A percentile compares a stretch with the other conserved stretches of the same genome.
phyloP scores from a whole-genome alignment of 202 grass and related monocot genomes.

The Setaria viridis region DNA sequence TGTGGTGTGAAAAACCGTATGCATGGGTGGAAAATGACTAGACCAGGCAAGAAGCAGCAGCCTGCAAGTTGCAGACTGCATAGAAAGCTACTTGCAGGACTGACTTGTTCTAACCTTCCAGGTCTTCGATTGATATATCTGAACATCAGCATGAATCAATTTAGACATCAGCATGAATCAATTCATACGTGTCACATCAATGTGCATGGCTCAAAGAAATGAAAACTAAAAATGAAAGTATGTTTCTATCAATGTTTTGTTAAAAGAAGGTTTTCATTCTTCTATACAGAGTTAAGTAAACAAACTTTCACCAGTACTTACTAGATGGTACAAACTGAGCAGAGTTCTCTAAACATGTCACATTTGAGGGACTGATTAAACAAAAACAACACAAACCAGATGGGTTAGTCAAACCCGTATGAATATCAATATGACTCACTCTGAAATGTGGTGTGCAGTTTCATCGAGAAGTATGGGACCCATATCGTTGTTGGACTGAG shows the following conservation, averaged over 20 bases:
- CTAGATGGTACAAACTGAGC: background rate
- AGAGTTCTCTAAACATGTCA: background rate
- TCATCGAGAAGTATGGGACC: slow-evolving; percentile 88
- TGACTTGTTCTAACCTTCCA: slow-evolving; percentile 49
- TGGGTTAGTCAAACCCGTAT: background rate
- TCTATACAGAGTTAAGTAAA: background rate
- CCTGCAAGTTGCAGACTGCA: background rate
- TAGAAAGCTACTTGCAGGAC: slow-evolving; percentile 19
- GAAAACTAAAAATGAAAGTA: background rate
- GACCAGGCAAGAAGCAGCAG: background rate
- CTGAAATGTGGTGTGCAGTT: slow-evolving; percentile 50
- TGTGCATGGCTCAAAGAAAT: background rate
- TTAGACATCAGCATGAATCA: background rate
- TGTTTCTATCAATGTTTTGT: background rate
- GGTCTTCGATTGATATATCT: background rate
- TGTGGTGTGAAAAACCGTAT: slow-evolving; percentile 19
- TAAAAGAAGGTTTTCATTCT: background rate
- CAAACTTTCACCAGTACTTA: background rate
- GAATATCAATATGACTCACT: background rate
- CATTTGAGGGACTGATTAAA: too few species aligned
- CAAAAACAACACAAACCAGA: too few species aligned
- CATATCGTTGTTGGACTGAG: slow-evolving; percentile 82
- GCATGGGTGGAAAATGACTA: slow-evolving; percentile 19
- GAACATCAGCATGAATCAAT: background rate
- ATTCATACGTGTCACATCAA: background rate